A percentile compares a stretch with the other conserved stretches of the same genome.
Conservation (phyloP, 1,284 basidiomycete genomes). For the Puccinia triticina region DNA sequence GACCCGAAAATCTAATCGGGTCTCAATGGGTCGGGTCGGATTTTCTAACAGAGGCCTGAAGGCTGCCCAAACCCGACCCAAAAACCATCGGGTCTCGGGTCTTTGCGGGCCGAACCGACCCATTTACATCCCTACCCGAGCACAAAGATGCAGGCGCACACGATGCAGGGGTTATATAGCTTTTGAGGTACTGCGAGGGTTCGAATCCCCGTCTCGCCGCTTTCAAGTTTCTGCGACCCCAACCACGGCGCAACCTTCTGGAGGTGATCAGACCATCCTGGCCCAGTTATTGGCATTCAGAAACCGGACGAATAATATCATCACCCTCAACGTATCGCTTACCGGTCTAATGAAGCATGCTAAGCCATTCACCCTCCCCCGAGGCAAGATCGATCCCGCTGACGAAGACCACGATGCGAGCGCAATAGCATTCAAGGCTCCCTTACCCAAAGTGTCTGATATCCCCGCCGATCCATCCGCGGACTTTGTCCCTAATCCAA, state of each 20-base stretch:
- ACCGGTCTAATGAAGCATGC: slow-evolving; percentile 3
- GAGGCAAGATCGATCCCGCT: slow-evolving; percentile 26
- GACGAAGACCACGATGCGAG: slow-evolving; percentile 41
- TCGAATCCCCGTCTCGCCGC: slow-evolving; percentile 10
- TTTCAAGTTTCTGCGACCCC: no score
- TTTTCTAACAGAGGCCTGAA: no score
- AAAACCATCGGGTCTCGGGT: no score
- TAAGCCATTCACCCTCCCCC: slow-evolving; percentile 30
- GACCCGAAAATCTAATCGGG: no score
- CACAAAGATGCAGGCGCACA: slow-evolving; percentile 49
- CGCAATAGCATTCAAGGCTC: slow-evolving; percentile 41
- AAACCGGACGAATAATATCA: neutral
- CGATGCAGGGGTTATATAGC: neutral
- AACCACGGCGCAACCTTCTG: no score
- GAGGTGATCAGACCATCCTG: no score
- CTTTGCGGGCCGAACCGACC: no score
- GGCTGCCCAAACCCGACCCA: no score
- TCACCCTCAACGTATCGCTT: neutral
- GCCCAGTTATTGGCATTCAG: neutral
- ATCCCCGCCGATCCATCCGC: neutral
- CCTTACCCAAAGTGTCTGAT: slow-evolving; percentile 15
- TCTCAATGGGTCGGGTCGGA: no score
- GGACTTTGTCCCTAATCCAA: slow-evolving; percentile 1
- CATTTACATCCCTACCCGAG: slow-evolving; percentile 51
- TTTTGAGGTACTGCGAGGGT: neutral